Base-by-base conservation (phyloP, 306 rosid genomes). In the Potentilla sterilis region DNA sequence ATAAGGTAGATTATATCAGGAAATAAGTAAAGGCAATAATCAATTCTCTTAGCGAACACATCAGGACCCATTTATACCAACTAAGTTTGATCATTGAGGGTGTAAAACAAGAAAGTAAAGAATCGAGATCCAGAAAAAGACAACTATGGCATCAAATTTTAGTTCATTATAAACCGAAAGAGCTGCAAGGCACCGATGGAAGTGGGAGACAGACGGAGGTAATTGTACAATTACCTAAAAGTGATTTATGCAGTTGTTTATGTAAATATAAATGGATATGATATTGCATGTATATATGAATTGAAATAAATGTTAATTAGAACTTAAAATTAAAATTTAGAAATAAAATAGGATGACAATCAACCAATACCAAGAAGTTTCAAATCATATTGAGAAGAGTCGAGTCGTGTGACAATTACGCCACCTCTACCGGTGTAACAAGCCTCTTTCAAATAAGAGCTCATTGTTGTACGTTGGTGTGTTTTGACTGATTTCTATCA, bases 91-190 rank as follows among this genome's bases (percentile, higher is more conserved):
- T 55, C 14, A 55, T 67, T 48, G 28, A 66, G 75, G 9, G 73
- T 41, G 28, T 28, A 28, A 73, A 67, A 57, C 72, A 65, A 43
- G 75, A 66, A 66, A 66, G 70, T 65, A 71, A 76, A 65, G 65
- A 37, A 69, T 77, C 75, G 1, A 66, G 57, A 32, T 66, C 80
- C 44, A 75, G 48, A 40, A 12, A 70, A 62, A n/a, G 55, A 40
- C 72, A 70, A 48, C 21, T 49, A 49, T 24, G 72, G 16, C 41
- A 18, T 15, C 54, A 3, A 43, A 24, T 73, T 61, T 42, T 42
- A 61, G 68, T 57, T 73, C 22, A 28, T 13, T 28, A 69, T 10
- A n/a, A 10, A 12, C 35, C 41, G n/a, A 34, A 48, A 34, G 61
- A 32, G 74, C 62, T 70, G 1, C 46, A 70, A 9, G 32, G 18